Evolutionary conservation across 2,329 filamentous ascomycete genomes (phyloP).

Genomic region (Moelleriella libera): DNA sequence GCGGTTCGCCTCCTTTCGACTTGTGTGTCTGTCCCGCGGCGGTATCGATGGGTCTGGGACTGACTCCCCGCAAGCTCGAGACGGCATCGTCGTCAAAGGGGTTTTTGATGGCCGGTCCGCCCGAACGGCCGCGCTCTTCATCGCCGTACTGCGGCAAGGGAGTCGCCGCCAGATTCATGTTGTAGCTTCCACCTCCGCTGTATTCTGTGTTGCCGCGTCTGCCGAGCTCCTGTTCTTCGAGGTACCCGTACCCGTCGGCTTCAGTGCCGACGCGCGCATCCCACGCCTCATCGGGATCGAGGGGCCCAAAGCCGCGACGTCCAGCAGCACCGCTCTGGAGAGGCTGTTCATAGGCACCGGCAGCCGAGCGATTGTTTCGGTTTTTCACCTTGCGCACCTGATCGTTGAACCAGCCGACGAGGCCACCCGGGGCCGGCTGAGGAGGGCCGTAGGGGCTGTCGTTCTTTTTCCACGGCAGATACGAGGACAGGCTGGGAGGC

Average conservation of each 20-base stretch:
- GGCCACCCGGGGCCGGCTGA: slow-evolving; percentile 42
- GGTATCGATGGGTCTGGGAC: slow-evolving; percentile 56
- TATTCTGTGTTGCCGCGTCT: slow-evolving; percentile 17
- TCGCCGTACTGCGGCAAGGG: slow-evolving; percentile 16
- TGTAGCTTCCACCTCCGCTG: slow-evolving; percentile 26
- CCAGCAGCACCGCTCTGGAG: slow-evolving; percentile 25
- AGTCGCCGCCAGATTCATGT: slow-evolving; percentile 31
- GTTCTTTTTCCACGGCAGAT: slow-evolving; percentile 54
- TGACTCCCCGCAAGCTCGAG: slow-evolving; percentile 55
- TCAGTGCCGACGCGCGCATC: slow-evolving; percentile 66
- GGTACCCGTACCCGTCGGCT: slow-evolving; percentile 53
- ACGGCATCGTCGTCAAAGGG: slow-evolving; percentile 61
- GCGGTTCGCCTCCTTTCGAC: slow-evolving; percentile 16
- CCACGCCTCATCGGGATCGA: slow-evolving; percentile 80
- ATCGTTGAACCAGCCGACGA: slow-evolving; percentile 61
- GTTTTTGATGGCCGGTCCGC: slow-evolving; percentile 24
- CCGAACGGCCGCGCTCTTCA: slow-evolving; percentile 11
- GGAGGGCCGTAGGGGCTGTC: slow-evolving; percentile 34
- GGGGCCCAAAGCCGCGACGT: slow-evolving; percentile 46
- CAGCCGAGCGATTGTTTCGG: slow-evolving; percentile 49
- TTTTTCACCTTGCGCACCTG: slow-evolving; percentile 50
- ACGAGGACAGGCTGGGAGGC: slow-evolving; percentile 50
- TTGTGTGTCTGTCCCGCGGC: slow-evolving; percentile 14
- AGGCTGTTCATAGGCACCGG: slow-evolving; percentile 59
- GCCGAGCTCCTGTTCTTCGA: slow-evolving; percentile 66